Evolutionary conservation across 1,139 yeast species (phyloP).

Genomic region (Petasospora rhodanensis): DNA sequence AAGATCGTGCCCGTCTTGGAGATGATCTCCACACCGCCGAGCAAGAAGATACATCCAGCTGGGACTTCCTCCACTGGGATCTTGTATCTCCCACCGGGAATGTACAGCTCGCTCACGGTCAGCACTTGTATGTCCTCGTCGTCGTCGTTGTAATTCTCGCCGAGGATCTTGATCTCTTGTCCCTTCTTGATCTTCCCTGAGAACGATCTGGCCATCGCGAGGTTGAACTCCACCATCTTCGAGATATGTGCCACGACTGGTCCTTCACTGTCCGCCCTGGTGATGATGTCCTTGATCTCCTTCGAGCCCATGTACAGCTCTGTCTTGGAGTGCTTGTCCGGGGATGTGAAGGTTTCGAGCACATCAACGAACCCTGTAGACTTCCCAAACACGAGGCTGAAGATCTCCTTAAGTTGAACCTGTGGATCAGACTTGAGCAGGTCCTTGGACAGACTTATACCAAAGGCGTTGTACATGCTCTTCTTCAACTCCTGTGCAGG

Average conservation of each 20-base stretch:
- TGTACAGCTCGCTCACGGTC: constrained; percentile 43
- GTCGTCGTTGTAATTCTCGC: constrained; percentile 48
- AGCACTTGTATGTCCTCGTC: constrained; percentile 44
- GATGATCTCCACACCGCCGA: constrained; percentile 54
- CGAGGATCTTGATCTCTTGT: constrained; percentile 48
- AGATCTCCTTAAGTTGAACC: constrained; percentile 51
- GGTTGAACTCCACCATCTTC: constrained; percentile 46
- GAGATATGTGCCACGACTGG: constrained; percentile 55
- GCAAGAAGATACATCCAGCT: constrained; percentile 63
- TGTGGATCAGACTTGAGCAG: constrained; percentile 50
- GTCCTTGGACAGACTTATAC: constrained; percentile 37
- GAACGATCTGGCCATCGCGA: constrained; percentile 54
- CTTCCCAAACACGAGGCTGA: constrained; percentile 49
- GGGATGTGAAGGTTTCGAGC: constrained; percentile 39
- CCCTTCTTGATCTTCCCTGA: constrained; percentile 55
- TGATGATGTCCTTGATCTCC: constrained; percentile 14
- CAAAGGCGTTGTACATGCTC: constrained; percentile 44
- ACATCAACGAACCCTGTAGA: constrained; percentile 53
- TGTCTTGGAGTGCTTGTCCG: constrained; percentile 27
- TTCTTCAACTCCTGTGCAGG: constrained; percentile 39
- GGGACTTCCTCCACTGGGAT: constrained; percentile 50
- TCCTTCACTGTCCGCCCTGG: constrained; percentile 28
- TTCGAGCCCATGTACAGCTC: constrained; percentile 15
- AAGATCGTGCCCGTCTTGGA: constrained; percentile 59
- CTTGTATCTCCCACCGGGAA: constrained; percentile 72